Base-by-base conservation (phyloP, 2,329 filamentous ascomycete species). In the Colletotrichum nymphaeae region DNA sequence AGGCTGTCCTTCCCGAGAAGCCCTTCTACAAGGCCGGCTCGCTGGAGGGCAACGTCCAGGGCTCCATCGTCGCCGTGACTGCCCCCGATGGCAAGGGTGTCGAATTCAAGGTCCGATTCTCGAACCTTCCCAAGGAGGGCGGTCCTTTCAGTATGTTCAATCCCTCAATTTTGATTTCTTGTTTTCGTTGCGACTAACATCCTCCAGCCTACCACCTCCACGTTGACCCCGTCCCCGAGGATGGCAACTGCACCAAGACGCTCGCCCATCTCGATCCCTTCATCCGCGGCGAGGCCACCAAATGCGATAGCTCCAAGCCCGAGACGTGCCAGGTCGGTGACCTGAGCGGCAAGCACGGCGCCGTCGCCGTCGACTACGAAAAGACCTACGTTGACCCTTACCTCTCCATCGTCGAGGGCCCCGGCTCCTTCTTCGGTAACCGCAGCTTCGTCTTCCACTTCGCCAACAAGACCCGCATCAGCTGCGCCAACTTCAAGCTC, bases 251-350 rank as follows among this genome's bases (percentile, higher is more conserved):
- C 86, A 93, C 89, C 63, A 81, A 82, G 5, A 92, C 94, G 1
- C 85, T 89, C 4, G 89, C 85, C 2, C 94, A 96, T 78, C 88
- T 95, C 14, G 93, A 95, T 78, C 93, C 94, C 22, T 94, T 88
- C 80, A 80, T 86, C 63, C 91, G 92, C 63, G 90, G 90, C 75
- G 90, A 94, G 78, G 82, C 82, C 1, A 85, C 91, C 5, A 77
- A 87, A 5, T 96, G 94, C 83, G 86, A 94, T 78, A 49, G 83
- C 12, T 77, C 80, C 11, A 79, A 84, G 7, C 92, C 92, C 8
- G 82, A 88, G 74, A 91, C 89, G 11, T 97, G 94, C 84, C 90
- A 96, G 83, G 90, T 94, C 12, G 94, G 94, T 76, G 94, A 96
- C 80, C 86, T 95, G 69, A 89, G 90, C 77, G 94, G 94, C 79